These are phyloP conservation scores for Vigna reflexopilosa DNA, from an alignment of 306 rosid genomes.

Conservation along the genomic window DNA sequence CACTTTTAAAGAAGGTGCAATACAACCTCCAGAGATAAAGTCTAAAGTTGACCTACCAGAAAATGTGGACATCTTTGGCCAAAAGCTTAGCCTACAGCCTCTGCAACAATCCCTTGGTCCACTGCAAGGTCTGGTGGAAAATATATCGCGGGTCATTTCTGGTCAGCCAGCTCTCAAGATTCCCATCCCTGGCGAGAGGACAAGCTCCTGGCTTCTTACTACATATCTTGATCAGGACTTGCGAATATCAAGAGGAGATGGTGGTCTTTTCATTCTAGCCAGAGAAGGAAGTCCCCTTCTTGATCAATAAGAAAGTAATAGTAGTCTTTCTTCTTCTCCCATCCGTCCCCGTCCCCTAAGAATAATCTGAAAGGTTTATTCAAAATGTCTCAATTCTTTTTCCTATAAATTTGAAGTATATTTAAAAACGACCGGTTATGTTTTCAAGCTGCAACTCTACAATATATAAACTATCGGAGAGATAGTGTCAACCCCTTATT, in stretches of 20 bases:
- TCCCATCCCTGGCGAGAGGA: constrained; percentile 91
- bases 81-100: constrained; percentile 64
- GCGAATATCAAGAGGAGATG: constrained; percentile 94
- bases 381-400: constrained; percentile 22
- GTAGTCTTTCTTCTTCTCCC: constrained; percentile 8
- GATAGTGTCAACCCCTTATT: background rate
- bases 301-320: constrained; percentile 53
- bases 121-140: constrained; percentile 66
- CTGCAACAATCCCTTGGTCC: constrained; percentile 77
- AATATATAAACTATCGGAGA: constrained; percentile 22
- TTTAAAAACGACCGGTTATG: constrained; percentile 31
- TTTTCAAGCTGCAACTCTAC: constrained; percentile 38
- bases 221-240: constrained; percentile 86
- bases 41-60: constrained; percentile 78
- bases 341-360: background rate
- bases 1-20: constrained; percentile 81
- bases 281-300: constrained; percentile 87
- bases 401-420: constrained; percentile 19
- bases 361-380: constrained; percentile 15
- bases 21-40: constrained; percentile 87
- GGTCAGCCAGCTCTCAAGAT: constrained; percentile 85
- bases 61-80: constrained; percentile 78
- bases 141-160: constrained; percentile 69
- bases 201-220: constrained; percentile 85
- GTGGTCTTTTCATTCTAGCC: constrained; percentile 90